Evolutionary conservation across 129 eudicot genomes (phyloP).

Genomic region (Centrapalus pauciflorus): DNA sequence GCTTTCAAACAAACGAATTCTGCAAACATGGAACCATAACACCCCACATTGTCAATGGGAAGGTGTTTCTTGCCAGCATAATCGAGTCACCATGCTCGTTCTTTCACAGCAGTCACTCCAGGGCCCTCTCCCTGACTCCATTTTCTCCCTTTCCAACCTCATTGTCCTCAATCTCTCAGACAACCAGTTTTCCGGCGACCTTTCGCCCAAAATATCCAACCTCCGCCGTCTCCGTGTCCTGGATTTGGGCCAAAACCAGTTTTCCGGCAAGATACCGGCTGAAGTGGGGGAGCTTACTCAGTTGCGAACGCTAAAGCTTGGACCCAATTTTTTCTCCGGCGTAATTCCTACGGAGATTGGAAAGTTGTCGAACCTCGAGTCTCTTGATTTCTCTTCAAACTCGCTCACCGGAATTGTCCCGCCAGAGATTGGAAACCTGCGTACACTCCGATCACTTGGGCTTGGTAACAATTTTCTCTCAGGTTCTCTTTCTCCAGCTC

Average conservation of each 20-base stretch:
- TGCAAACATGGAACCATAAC: constrained; percentile 42
- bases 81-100: constrained; percentile 37
- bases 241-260: constrained; percentile 34
- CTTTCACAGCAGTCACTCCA: constrained; percentile 32
- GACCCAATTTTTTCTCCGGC: constrained; percentile 50
- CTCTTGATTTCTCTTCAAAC: constrained; percentile 56
- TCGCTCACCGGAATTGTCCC: constrained; percentile 48
- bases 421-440: constrained; percentile 36
- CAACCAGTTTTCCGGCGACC: constrained; percentile 32
- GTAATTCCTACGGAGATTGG: constrained; percentile 42
- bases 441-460: constrained; percentile 35
- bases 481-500: constrained; percentile 39
- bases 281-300: constrained; percentile 33
- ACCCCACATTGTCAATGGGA: constrained; percentile 51
- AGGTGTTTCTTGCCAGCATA: constrained; percentile 44
- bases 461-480: constrained; percentile 49
- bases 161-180: constrained; percentile 45
- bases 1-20: constrained; percentile 30
- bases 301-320: constrained; percentile 36
- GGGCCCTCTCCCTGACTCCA: constrained; percentile 34
- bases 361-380: constrained; percentile 14
- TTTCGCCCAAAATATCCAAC: constrained; percentile 20
- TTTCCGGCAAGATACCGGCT: constrained; percentile 48
- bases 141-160: constrained; percentile 41
- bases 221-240: constrained; percentile 24